Conservation (phyloP, 208 protist genomes). For the Leishmania martiniquensis region DNA sequence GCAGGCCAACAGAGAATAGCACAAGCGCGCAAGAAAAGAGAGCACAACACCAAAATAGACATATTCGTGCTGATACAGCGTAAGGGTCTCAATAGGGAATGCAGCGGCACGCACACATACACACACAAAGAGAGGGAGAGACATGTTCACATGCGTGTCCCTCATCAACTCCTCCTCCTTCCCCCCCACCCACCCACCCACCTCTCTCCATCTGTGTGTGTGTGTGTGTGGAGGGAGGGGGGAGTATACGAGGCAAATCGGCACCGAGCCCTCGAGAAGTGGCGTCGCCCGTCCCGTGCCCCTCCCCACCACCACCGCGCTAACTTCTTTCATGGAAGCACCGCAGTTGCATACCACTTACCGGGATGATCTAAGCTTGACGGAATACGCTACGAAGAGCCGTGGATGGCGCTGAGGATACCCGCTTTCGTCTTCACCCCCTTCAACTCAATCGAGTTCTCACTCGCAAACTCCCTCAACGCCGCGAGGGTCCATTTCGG, state of each 20-base stretch:
- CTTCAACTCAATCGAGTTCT: conserved; percentile 51
- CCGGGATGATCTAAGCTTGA: not conserved
- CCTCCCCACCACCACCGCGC: not conserved
- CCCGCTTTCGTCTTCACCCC: conserved; percentile 57
- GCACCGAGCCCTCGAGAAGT: too few relatives aligned
- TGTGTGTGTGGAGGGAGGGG: not conserved
- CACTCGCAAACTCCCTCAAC: conserved; percentile 69
- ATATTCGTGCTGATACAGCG: too few relatives aligned
- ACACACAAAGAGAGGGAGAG: too few relatives aligned
- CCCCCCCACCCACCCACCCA: not conserved
- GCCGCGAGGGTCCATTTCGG: conserved; percentile 67
- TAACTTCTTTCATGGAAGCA: not conserved
- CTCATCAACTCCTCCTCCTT: too few relatives aligned
- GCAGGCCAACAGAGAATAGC: not conserved
- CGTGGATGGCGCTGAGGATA: conserved; percentile 64
- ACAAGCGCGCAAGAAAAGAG: conserved; percentile 5
- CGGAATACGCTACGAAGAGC: conserved; percentile 7
- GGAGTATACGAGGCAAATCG: not conserved
- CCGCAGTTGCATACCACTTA: not conserved
- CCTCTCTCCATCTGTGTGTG: not conserved
- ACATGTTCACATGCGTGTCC: too few relatives aligned
- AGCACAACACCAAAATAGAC: not conserved
- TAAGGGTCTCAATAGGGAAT: not conserved
- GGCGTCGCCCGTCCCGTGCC: too few relatives aligned
- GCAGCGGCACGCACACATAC: not conserved